A percentile compares a stretch with the other conserved stretches of the same genome.
These are phyloP conservation scores for Psilocybe cyanescens DNA, from an alignment of 768 basidiomycete genomes.

Conservation along the genomic window DNA sequence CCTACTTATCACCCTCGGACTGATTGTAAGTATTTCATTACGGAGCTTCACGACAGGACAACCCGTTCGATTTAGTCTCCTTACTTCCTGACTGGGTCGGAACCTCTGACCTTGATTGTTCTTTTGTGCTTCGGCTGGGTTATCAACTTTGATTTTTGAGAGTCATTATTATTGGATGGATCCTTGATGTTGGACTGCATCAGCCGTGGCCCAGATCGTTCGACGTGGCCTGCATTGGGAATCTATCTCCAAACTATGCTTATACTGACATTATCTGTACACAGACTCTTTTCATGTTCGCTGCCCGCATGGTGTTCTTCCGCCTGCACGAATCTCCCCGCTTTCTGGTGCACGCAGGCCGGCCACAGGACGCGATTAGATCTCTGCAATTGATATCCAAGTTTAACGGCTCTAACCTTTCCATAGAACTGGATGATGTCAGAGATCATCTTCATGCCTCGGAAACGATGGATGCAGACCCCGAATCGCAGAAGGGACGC, in stretches of 20 bases:
- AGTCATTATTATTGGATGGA: too few species aligned
- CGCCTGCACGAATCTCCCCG: constrained; percentile 93
- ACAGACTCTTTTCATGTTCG: constrained; percentile 87
- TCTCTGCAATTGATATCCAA: constrained; percentile 83
- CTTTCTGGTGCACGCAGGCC: constrained; percentile 88
- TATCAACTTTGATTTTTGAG: too few species aligned
- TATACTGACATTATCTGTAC: neutral
- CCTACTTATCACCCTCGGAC: constrained; percentile 75
- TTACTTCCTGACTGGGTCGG: too few species aligned
- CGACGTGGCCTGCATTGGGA: too few species aligned
- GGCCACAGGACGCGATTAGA: constrained; percentile 82
- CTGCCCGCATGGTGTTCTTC: constrained; percentile 88
- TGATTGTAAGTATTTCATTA: constrained; percentile 66
- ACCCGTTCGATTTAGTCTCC: too few species aligned
- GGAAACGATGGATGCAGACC: neutral
- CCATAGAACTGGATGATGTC: constrained; percentile 75
- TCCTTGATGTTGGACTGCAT: too few species aligned
- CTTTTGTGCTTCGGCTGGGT: too few species aligned
- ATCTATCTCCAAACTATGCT: neutral
- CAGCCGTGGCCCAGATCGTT: too few species aligned
- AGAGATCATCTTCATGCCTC: constrained; percentile 40
- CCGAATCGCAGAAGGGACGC: constrained; percentile 10
- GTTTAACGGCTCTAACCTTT: constrained; percentile 80
- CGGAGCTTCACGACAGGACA: neutral
- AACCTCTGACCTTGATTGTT: too few species aligned